Evolutionary conservation across 2,329 filamentous ascomycete species (phyloP), one percentile per base, ranked within the genome.

Genomic region (Alternaria brassicicola): DNA sequence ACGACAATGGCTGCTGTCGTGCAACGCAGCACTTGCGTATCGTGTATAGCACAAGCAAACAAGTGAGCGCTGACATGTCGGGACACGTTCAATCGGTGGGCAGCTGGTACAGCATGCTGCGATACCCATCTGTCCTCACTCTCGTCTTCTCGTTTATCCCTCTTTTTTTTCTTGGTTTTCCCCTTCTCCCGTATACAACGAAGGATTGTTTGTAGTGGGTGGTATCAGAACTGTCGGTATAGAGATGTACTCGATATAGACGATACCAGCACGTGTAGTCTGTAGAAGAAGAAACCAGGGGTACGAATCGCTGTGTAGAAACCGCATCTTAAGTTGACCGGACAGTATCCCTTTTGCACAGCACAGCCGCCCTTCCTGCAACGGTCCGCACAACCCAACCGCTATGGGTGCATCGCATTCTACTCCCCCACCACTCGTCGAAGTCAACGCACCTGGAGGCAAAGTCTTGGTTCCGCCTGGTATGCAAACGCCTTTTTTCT

Each of bases 341-440:
- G 26, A 30, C 1, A 31, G 42, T 13, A 1, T 46, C 42, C 8
- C 8, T 19, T 46, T 31, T 30, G 9, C 9, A 46, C 0, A 46
- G 28, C 43, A 46, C 28, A 46, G 17, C 1, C 43, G 26, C 12
- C 19, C 12, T 31, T 13, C 19, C 9, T 46, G 43, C 28, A 46
- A n/a, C 2, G 43, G 28, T 47, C 3, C 30, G 43, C 21, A 12
- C 28, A 21, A 47, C 43, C 28, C 28, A 19, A 33, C 19, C 28
- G 61, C 9, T 30, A 73, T 73, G 71, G 71, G 70, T 30, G 50
- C 59, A 45, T 43, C 57, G 15, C 59, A 59, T 45, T 72, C 71
- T 15, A 63, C 60, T 10, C 66, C 68, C 4, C 65, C 67, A 3
- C 68, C 70, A 2, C 65, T 72, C 19, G 54, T 73, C 47, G 52